Evolutionary conservation across 2,329 filamentous ascomycete genomes (phyloP), one percentile per base, ranked within the genome.

Genomic region (Nothophoma quercina): DNA sequence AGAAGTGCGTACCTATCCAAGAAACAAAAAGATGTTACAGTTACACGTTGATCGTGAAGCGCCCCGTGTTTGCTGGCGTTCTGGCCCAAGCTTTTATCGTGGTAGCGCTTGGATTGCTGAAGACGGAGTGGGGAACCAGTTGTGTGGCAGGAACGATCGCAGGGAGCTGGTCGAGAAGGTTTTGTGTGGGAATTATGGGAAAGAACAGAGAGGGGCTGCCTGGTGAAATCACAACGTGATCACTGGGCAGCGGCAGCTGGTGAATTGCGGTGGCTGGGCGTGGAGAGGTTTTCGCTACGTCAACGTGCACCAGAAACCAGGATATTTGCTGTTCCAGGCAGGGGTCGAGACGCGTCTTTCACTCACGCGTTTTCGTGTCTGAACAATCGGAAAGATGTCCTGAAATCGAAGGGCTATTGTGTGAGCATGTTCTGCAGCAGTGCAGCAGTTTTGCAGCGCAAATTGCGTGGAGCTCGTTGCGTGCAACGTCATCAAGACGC

Each of bases 201-300:
- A 29, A 12, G 34, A 12, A 40, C 40, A 29, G 10, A 29, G 51
- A 50, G 35, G 46, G 44, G 45, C 29, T 35, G 29, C 45, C 42
- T 43, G 38, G 33, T 43, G 32, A 49, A 29, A 34, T 54, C 44
- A 44, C 39, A 18, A 30, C 30, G 21, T 15, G 23, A 16, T 43
- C 33, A 40, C 41, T 45, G 33, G 38, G 33, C 40, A 29, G 29
- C 46, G 44, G 28, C 35, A 50, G 51, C 35, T 44, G 32, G 36
- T 53, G 43, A 53, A 53, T 29, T 34, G 23, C 22, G 30, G 50
- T 48, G 50, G 50, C 50, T 53, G 50, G 50, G 50, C 48, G 21
- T 51, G 33, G 50, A 48, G 32, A 43, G 43, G 26, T 53, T 53
- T 43, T 55, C 45, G 39, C 51, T 52, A 52, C 42, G 49, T 46